phyloP scores from a whole-genome alignment of 2,329 filamentous ascomycete genomes.

The Leptographium flavum region DNA sequence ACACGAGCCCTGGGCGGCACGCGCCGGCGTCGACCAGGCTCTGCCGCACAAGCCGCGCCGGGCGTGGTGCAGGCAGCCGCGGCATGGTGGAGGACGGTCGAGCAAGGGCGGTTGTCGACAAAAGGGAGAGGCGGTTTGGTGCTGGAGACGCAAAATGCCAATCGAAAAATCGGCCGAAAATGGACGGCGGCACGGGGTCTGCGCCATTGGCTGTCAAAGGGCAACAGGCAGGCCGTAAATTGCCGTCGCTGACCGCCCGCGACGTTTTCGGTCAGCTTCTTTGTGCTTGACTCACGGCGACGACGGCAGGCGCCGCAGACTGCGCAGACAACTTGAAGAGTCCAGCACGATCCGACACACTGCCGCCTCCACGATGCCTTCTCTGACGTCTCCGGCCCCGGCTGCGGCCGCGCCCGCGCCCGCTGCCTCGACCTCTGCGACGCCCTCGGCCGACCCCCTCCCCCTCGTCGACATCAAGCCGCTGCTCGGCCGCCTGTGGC shows the following conservation, averaged over 20 bases:
- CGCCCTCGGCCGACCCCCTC: not conserved
- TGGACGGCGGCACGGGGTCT: not conserved
- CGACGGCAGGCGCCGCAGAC: too few relatives aligned
- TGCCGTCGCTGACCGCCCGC: constrained; percentile 9
- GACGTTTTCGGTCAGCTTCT: not conserved
- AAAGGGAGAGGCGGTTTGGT: too few relatives aligned
- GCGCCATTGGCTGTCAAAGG: not conserved
- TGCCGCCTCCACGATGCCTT: too few relatives aligned
- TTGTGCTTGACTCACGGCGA: not conserved
- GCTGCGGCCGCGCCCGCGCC: not conserved
- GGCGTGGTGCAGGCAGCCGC: not conserved
- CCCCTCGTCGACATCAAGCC: constrained; percentile 47
- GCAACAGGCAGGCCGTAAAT: not conserved
- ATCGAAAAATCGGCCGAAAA: not conserved
- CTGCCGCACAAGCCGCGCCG: constrained; percentile 5
- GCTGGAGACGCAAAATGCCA: not conserved
- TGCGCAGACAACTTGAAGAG: too few relatives aligned
- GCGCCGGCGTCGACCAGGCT: constrained; percentile 5
- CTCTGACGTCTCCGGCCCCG: too few relatives aligned
- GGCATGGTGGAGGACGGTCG: constrained; percentile 2
- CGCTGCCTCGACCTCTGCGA: constrained; percentile 5
- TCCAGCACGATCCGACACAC: too few relatives aligned
- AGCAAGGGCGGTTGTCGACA: not conserved
- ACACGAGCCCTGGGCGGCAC: not conserved
- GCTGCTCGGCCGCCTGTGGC: constrained; percentile 61